phyloP scores from a whole-genome alignment of 2,329 filamentous ascomycete species.

The Biscogniauxia marginata region DNA sequence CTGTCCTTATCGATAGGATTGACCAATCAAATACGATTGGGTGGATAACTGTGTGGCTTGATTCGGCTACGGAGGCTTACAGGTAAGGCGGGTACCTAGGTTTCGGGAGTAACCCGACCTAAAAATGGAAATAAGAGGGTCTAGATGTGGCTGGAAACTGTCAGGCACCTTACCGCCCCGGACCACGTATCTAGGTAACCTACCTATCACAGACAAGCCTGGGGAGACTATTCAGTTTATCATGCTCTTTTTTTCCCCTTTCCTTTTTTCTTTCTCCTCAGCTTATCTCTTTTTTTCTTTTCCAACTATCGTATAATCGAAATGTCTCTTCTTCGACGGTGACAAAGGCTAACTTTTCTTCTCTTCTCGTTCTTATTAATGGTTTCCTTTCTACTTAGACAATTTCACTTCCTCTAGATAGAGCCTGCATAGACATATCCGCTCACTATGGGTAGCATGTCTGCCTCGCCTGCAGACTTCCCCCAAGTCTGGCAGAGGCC shows the following conservation, averaged over 20 bases:
- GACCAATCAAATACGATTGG: slow-evolving; percentile 2
- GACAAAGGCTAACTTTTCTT: neutral
- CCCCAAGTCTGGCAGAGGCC: slow-evolving; percentile 83
- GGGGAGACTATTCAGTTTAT: slow-evolving; percentile 12
- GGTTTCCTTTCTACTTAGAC: slow-evolving; percentile 2
- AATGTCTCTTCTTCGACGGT: slow-evolving; percentile 1
- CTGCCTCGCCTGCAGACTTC: slow-evolving; percentile 55
- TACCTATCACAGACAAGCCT: slow-evolving; percentile 8
- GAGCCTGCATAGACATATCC: slow-evolving; percentile 8
- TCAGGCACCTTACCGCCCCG: slow-evolving; percentile 2
- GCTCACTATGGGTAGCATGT: slow-evolving; percentile 13
- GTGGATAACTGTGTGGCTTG: slow-evolving; percentile 1
- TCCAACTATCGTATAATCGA: neutral
- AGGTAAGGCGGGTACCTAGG: no score
- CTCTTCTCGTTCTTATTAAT: neutral
- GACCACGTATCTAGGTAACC: slow-evolving; percentile 2
- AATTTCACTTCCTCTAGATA: no score
- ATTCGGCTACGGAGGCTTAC: no score
- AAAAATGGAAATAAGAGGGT: no score
- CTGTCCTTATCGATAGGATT: slow-evolving; percentile 26
- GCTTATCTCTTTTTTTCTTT: slow-evolving; percentile 4
- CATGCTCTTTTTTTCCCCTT: neutral
- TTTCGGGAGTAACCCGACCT: no score
- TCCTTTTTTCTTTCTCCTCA: neutral
- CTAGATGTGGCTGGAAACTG: slow-evolving; percentile 12